phyloP scores from a whole-genome alignment of 495 filamentous ascomycete species.

The Durotheca rogersii region DNA sequence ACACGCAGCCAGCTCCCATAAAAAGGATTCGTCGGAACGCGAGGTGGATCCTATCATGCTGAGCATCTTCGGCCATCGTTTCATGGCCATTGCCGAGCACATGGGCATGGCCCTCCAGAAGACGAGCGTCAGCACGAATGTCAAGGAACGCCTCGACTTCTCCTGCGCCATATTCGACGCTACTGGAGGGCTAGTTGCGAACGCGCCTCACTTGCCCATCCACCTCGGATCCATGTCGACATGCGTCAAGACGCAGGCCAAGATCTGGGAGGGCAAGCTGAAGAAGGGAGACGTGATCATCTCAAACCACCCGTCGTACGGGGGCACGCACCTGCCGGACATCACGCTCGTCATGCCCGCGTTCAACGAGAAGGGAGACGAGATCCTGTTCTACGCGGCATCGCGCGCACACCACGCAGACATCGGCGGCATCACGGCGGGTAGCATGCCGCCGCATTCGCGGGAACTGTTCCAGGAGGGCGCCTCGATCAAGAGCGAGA shows the following conservation, averaged over 20 bases:
- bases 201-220: slow-evolving; percentile 91
- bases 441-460: slow-evolving; percentile 95
- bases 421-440: slow-evolving; percentile 93
- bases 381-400: slow-evolving; percentile 96
- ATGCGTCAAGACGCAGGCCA: slow-evolving; percentile 86
- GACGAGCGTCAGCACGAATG: slow-evolving; percentile 95
- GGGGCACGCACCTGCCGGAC: slow-evolving; percentile 79
- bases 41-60: slow-evolving; percentile 84
- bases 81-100: slow-evolving; percentile 99
- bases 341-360: slow-evolving; percentile 94
- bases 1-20: slow-evolving; percentile 22
- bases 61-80: slow-evolving; percentile 92
- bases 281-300: slow-evolving; percentile 92
- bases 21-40: slow-evolving; percentile 49
- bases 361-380: slow-evolving; percentile 70
- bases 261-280: slow-evolving; percentile 88
- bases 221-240: slow-evolving; percentile 93
- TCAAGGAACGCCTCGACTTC: slow-evolving; percentile 96
- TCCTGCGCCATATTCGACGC: slow-evolving; percentile 94
- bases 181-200: slow-evolving; percentile 88
- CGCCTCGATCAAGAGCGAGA: slow-evolving; percentile 89
- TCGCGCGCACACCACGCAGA: slow-evolving; percentile 95
- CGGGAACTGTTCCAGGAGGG: slow-evolving; percentile 93
- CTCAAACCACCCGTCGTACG: slow-evolving; percentile 93
- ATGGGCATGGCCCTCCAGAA: slow-evolving; percentile 96